Evolutionary conservation across 2,329 filamentous ascomycete genomes (phyloP), one percentile per base, ranked within the genome.

Genomic region (Colletotrichum musicola): DNA sequence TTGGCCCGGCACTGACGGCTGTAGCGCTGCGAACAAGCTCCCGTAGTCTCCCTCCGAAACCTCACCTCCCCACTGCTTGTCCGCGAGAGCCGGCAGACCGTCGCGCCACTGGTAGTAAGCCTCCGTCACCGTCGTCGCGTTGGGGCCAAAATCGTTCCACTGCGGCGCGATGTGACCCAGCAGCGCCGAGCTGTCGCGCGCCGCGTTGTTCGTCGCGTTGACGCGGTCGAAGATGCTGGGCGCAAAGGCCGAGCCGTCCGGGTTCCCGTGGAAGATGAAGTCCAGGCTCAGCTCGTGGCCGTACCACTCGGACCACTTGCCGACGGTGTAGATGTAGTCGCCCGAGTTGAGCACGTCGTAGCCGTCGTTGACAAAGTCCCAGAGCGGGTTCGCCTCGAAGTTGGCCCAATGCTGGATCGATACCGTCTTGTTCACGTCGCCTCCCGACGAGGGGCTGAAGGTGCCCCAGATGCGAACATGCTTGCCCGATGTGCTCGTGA

Each of bases 381-480:
- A 38, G 4, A 63, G 54, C 7, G 73, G 69, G 50, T 74, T 71
- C 50, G 68, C 75, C 20, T 72, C 71, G 13, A 64, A 69, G 14
- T 68, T 72, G 13, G 71, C 68, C 75, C 75, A 76, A 72, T 89
- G 87, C 69, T 75, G 74, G n/a, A 75, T 71, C 5, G 73, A 72
- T 2, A 76, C 72, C 16, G 74, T 64, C 22, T 56, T 54, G 38
- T 63, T 42, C 5, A 73, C 57, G 20, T 71, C 63, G 4, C 64
- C 68, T 4, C 63, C 66, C 0, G 61, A 60, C 3, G 68, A 18
- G 0, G 74, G 71, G 4, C 71, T 66, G 20, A 76, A 73, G 0
- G 84, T 85, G 13, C 86, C 86, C 86, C 86, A 89, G 59, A 88
- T 87, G 1, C 86, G 80, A 6, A 84, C 80, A 1, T 69, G 74